A percentile compares a stretch with the other conserved stretches of the same genome.
These are phyloP conservation scores for Irpex sp. DNA, from an alignment of 1,284 basidiomycete species.

Conservation along the genomic window DNA sequence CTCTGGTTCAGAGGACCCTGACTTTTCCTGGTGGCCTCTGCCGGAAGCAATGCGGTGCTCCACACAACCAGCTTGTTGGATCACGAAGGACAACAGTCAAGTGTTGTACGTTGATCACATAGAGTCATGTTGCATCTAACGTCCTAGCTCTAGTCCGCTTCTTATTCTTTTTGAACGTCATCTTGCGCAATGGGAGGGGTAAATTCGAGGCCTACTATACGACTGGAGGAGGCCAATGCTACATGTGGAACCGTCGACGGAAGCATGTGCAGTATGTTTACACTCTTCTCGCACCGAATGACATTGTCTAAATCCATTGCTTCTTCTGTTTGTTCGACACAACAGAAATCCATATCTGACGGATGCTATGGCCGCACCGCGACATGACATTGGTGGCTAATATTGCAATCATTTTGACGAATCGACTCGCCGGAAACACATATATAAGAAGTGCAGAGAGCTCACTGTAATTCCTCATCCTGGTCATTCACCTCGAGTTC, in stretches of 20 bases:
- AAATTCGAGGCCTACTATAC: not conserved
- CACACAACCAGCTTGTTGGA: not conserved
- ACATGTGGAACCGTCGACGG: not conserved
- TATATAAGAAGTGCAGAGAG: conserved; percentile 3
- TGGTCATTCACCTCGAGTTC: not conserved
- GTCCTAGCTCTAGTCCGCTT: not conserved
- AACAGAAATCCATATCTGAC: not conserved
- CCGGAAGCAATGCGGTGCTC: not conserved
- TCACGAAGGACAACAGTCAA: not conserved
- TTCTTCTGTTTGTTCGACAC: not conserved
- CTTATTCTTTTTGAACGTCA: not conserved
- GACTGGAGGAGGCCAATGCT: not conserved
- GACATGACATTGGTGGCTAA: not conserved
- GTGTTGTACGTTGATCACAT: not conserved
- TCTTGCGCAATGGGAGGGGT: not conserved
- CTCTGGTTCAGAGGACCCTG: not conserved
- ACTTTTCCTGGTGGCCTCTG: not conserved
- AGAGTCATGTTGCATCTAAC: not conserved
- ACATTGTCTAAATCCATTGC: not conserved
- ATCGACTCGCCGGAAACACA: not conserved
- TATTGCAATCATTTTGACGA: not conserved
- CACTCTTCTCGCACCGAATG: not conserved
- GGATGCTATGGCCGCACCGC: not conserved
- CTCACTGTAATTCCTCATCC: conserved; percentile 12
- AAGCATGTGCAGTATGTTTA: not conserved